phyloP scores from a whole-genome alignment of 2,329 filamentous ascomycete species.

The Scytalidium lignicola region DNA sequence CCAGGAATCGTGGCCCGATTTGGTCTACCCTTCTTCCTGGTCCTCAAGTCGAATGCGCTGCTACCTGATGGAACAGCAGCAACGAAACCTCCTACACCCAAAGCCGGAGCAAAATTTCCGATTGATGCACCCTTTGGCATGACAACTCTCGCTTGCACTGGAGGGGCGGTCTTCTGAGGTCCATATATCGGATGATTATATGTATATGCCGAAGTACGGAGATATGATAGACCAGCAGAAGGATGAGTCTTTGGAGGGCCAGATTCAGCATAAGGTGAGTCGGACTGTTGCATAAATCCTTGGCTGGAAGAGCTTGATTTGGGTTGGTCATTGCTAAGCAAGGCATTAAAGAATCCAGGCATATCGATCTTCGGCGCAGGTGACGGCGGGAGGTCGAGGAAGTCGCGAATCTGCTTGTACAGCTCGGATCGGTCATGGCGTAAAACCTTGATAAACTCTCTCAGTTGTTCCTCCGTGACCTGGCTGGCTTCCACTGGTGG shows the following conservation, averaged over 20 bases:
- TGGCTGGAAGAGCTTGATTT: constrained; percentile 22
- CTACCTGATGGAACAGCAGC: constrained; percentile 14
- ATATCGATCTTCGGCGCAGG: constrained; percentile 5
- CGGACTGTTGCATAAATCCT: constrained; percentile 14
- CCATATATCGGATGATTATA: constrained; percentile 57
- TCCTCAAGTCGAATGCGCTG: constrained; percentile 6
- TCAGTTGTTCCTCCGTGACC: constrained; percentile 47
- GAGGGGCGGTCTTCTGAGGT: constrained; percentile 46
- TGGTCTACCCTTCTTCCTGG: constrained; percentile 1
- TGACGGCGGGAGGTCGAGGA: constrained; percentile 48
- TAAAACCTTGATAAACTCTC: constrained; percentile 46
- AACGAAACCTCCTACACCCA: constrained; percentile 29
- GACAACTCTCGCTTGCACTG: constrained; percentile 54
- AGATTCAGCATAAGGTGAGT: constrained; percentile 35
- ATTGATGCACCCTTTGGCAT: constrained; percentile 35
- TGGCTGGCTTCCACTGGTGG: constrained; percentile 29
- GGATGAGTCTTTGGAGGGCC: constrained; percentile 59
- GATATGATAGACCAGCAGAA: constrained; percentile 58
- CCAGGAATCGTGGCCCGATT: constrained; percentile 10
- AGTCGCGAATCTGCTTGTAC: constrained; percentile 51
- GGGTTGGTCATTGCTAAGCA: not conserved
- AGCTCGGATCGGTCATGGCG: constrained; percentile 46
- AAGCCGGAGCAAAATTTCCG: constrained; percentile 11
- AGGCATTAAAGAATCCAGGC: not conserved
- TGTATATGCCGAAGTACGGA: constrained; percentile 47